Conservation (phyloP, 2,329 filamentous ascomycete species). For the Botryotinia globosa region DNA sequence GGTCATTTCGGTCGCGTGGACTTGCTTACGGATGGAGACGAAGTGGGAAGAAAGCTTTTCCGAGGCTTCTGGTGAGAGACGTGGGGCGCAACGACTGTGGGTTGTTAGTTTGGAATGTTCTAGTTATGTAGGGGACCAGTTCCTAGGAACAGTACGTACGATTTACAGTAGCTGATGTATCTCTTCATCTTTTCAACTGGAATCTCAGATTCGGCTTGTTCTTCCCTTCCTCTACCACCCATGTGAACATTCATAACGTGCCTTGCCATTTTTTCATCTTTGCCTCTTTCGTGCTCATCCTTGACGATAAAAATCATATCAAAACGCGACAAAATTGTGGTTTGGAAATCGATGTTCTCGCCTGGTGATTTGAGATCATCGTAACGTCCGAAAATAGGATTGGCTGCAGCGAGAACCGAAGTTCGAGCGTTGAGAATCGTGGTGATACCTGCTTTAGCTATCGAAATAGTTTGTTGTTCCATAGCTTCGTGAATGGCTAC, state of each 20-base stretch:
- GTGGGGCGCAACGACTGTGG: conserved; percentile 79
- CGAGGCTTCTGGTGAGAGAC: conserved; percentile 83
- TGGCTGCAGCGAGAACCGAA: conserved; percentile 91
- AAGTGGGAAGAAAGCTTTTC: conserved; percentile 98
- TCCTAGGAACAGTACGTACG: conserved; percentile 52
- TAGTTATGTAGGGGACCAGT: no score
- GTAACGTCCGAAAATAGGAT: conserved; percentile 96
- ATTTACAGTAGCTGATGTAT: conserved; percentile 96
- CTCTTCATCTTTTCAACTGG: conserved; percentile 95
- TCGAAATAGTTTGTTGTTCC: conserved; percentile 99
- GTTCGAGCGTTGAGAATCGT: conserved; percentile 96
- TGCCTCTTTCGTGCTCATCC: conserved; percentile 85
- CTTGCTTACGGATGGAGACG: conserved; percentile 90
- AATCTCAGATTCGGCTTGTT: conserved; percentile 82
- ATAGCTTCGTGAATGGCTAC: conserved; percentile 99
- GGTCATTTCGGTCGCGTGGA: conserved; percentile 86
- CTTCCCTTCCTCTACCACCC: conserved; percentile 79
- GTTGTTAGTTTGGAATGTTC: conserved; percentile 19
- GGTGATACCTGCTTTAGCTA: conserved; percentile 97
- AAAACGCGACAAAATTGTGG: conserved; percentile 95
- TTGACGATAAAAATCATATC: conserved; percentile 99
- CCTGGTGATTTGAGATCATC: conserved; percentile 97
- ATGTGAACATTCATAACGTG: conserved; percentile 98
- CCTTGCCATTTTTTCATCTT: conserved; percentile 89
- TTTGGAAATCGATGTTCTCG: conserved; percentile 99